phyloP scores from a whole-genome alignment of 306 rosid species.

The Vachellia collinsii region DNA sequence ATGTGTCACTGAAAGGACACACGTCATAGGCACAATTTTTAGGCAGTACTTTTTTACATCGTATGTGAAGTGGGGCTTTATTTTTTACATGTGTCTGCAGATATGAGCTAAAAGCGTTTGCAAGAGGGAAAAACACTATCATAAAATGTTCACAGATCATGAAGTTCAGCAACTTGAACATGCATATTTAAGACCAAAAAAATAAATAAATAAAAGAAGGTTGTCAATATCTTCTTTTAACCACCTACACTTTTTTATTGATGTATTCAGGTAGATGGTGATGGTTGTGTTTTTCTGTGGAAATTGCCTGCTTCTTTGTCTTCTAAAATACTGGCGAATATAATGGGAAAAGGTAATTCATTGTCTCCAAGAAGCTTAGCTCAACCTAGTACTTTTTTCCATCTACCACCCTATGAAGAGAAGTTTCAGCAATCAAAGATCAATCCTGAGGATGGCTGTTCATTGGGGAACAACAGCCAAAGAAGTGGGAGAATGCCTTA shows the following conservation, averaged over 20 bases:
- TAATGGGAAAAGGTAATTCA: constrained; percentile 47
- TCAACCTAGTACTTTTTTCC: constrained; percentile 41
- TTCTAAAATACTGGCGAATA: constrained; percentile 61
- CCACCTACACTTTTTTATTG: constrained; percentile 14
- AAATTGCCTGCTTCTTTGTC: constrained; percentile 65
- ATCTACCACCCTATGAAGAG: constrained; percentile 40
- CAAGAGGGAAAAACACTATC: background rate
- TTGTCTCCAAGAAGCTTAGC: constrained; percentile 51
- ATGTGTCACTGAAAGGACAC: background rate
- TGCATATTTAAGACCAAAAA: background rate
- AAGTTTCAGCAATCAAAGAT: constrained; percentile 40
- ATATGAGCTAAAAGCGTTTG: background rate
- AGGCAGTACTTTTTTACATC: constrained; percentile 1
- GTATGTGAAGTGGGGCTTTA: background rate
- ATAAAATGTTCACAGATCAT: background rate
- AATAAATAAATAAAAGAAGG: background rate
- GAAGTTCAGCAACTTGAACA: background rate
- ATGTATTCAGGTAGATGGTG: constrained; percentile 70
- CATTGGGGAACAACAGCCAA: constrained; percentile 37
- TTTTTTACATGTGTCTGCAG: background rate
- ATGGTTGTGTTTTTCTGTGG: constrained; percentile 79
- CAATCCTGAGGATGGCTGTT: constrained; percentile 34
- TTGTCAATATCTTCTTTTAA: constrained; percentile 30
- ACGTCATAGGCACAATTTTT: background rate
- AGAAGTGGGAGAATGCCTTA: constrained; percentile 32